Evolutionary conservation across 2,329 filamentous ascomycete genomes (phyloP), one percentile per base, ranked within the genome.

Genomic region (Exophiala viscosa): DNA sequence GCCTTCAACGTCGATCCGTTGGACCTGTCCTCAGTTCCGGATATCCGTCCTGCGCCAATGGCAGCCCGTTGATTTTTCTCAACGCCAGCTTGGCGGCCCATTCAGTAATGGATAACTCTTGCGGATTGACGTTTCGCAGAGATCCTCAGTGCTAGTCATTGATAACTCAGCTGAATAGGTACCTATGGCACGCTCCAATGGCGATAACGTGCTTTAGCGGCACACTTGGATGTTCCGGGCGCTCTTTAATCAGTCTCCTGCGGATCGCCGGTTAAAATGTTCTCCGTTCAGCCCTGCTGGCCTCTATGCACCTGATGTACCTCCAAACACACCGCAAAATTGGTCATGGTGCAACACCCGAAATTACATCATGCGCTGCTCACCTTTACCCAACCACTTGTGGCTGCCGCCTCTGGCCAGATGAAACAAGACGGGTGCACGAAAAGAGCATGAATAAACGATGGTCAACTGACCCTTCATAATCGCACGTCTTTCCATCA

Each of bases 401-500:
- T 54, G 48, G 41, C 52, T 44, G 45, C 38, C n/a, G 31, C 18
- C 45, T 35, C 34, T 32, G 18, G 42, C 41, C 50, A 51, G 28
- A 49, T 58, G 56, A 58, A 58, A 58, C 56, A 51, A 17, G 31
- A 38, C 48, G 55, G 55, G 46, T 45, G 50, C 38, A 56, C 54
- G 53, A 52, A 46, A 52, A 52, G 45, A 32, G 45, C 31, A 20
- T 28, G 48, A 42, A 39, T 11, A 36, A 14, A 28, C 4, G 18
- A 20, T 45, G 55, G 51, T 57, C 55, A 57, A 57, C 46, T 57
- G 55, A 57, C 48, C 55, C 51, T 50, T 36, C 42, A 20, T 42
- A 53, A 53, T 53, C 50, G 44, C 45, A 40, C 33, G 17, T 17
- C 17, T 34, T 45, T 42, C 18, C 38, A 10, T 2, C 15, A n/a